Conservation (phyloP, 345 rosid species). For the Salix brachista region DNA sequence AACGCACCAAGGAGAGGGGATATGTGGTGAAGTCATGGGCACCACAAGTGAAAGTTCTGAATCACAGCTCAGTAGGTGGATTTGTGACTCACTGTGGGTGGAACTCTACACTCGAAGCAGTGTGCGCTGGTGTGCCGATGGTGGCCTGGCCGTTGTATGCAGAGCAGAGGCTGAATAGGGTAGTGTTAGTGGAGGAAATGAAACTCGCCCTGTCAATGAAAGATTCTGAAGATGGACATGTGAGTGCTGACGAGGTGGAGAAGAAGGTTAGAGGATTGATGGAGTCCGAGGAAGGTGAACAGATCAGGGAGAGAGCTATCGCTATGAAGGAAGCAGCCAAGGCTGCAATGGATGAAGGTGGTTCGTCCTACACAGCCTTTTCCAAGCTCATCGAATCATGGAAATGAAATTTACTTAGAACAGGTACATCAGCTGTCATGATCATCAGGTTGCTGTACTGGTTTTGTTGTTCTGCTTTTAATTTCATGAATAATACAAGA, state of each 20-base stretch:
- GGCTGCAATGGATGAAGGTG: constrained; percentile 16
- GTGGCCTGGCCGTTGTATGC: constrained; percentile 49
- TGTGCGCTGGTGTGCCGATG: constrained; percentile 48
- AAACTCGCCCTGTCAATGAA: constrained; percentile 43
- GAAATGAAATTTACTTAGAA: too few species aligned
- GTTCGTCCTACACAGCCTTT: constrained; percentile 21
- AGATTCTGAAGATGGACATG: constrained; percentile 38
- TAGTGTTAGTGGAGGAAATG: constrained; percentile 50
- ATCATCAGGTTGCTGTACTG: too few species aligned
- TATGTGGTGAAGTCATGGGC: constrained; percentile 52
- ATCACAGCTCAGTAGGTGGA: constrained; percentile 44
- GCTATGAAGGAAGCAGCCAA: constrained; percentile 17
- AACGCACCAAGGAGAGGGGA: constrained; percentile 37
- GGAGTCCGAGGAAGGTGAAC: constrained; percentile 23
- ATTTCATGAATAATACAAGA: not conserved
- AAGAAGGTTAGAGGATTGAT: constrained; percentile 31
- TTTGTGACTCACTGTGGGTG: constrained; percentile 70
- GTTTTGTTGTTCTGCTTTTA: not conserved
- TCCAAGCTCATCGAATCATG: constrained; percentile 12
- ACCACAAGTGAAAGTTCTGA: constrained; percentile 50
- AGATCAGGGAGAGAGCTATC: constrained; percentile 13
- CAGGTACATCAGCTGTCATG: too few species aligned
- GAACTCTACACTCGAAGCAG: constrained; percentile 58
- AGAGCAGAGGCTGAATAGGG: constrained; percentile 34
- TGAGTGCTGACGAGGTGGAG: constrained; percentile 34